Evolutionary conservation across 2,329 filamentous ascomycete species (phyloP).

Genomic region (Phialophora tarda): DNA sequence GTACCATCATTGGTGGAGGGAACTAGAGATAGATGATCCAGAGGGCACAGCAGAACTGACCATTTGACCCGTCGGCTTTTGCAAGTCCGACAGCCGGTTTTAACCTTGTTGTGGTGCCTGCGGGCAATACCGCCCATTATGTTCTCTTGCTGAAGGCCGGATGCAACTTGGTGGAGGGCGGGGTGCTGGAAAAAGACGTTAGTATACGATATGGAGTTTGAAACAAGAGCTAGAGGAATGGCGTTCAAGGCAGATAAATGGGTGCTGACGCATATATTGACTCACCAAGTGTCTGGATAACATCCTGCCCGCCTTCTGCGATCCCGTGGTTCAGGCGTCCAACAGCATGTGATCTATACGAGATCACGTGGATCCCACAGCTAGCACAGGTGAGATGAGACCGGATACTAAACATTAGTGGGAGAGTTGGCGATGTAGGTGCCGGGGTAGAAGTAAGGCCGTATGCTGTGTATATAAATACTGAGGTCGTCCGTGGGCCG

Average conservation of each 20-base stretch:
- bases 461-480: background rate
- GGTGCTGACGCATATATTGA: background rate
- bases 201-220: background rate
- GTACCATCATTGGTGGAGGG: too few species aligned
- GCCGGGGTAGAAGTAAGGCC: too few species aligned
- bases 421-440: background rate
- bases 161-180: background rate
- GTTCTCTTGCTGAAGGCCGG: background rate
- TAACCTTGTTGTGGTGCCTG: constrained; percentile 9
- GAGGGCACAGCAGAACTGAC: background rate
- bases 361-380: background rate
- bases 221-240: background rate
- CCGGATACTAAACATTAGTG: background rate
- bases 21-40: background rate
- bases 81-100: constrained; percentile 45
- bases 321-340: background rate
- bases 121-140: background rate
- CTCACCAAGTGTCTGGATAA: background rate
- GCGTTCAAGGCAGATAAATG: background rate
- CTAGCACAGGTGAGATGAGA: background rate
- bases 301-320: background rate
- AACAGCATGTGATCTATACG: constrained; percentile 12
- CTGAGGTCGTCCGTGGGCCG: background rate
- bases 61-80: constrained; percentile 20
- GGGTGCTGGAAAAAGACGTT: background rate